Base-by-base conservation (phyloP, 805 yeast genomes). In the Wickerhamomyces queroliae region DNA sequence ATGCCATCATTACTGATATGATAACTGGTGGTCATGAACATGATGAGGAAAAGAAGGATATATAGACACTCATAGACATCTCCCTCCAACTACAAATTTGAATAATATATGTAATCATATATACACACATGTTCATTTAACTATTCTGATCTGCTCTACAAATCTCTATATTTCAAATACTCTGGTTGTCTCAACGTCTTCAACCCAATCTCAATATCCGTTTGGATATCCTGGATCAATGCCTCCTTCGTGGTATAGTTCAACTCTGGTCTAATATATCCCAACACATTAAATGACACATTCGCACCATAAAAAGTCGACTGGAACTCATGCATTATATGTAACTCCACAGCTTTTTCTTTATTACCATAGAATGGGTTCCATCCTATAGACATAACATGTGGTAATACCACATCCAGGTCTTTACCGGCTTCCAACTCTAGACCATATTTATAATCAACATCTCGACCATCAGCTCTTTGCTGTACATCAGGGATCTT, bases 381-480 rank as follows among this genome's bases (percentile, higher is more conserved):
- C 85, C 89, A 87, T 1, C 99, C 99, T 16, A 93, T 72, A 8
- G 96, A 86, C 86, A 91, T 83, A 8, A 93, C 99, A 81, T 89
- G 88, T 1, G 97, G 97, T 20, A 78, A 65, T 2, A 70, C 70
- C 16, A 63, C 62, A 37, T 69, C 69, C 2, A 71, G 63, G 30
- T 70, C 74, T 3, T 49, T 52, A 1, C 56, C 59, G 0, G 38
- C 49, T 13, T 45, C 38, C 40, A 89, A 62, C 9, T 60, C 50
- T 6, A 58, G 47, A 1, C 96, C 96, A 52, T 74, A 77, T 42
- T 78, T 83, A 56, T 82, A 76, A 27, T 64, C 70, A 13, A 80
- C 80, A 20, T 57, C 55, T 10, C 64, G 43, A 8, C 62, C 66
- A 46, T 70, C 72, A 16, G 55, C 56, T 38, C 73, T 56, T 32